Percentiles rank a stretch among this genome's conserved stretches.
These are phyloP conservation scores for Thelonectria blattea DNA, from an alignment of 2,329 filamentous ascomycete species.

Conservation along the genomic window DNA sequence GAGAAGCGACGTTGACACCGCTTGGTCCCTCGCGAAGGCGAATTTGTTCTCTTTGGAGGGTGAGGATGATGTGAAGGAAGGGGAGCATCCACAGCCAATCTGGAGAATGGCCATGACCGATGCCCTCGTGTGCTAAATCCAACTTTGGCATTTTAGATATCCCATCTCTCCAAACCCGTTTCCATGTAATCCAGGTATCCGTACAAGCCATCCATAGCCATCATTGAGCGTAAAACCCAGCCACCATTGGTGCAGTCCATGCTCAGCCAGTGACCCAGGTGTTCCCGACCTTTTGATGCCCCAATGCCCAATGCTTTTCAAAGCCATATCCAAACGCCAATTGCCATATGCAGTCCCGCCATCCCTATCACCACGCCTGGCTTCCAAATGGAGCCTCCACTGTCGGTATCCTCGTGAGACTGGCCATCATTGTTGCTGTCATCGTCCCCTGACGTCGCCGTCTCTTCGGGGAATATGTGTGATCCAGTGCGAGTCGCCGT, in stretches of 20 bases:
- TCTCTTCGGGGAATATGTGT: slow-evolving; percentile 35
- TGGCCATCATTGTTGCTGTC: slow-evolving; percentile 9
- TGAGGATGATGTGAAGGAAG: no score
- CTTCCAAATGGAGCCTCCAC: slow-evolving; percentile 16
- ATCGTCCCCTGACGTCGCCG: slow-evolving; percentile 23
- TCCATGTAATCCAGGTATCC: not conserved
- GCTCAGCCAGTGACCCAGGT: not conserved
- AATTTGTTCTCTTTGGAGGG: not conserved
- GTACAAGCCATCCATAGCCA: not conserved
- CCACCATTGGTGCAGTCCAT: not conserved
- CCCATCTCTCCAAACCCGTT: not conserved
- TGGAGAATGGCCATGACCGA: not conserved
- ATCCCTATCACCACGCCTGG: slow-evolving; percentile 29
- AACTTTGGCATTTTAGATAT: no score
- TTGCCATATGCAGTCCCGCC: slow-evolving; percentile 46
- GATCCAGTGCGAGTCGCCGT: slow-evolving; percentile 38
- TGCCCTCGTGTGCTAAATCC: no score
- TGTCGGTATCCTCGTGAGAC: slow-evolving; percentile 25
- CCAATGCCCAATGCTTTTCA: slow-evolving; percentile 17
- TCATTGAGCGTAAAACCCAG: not conserved
- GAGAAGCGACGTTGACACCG: not conserved
- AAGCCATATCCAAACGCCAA: slow-evolving; percentile 47
- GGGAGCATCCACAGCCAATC: not conserved
- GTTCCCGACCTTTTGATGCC: not conserved
- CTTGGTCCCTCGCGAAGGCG: not conserved